Conservation (phyloP, 2,329 filamentous ascomycete species). For the Colletotrichum kahawae region DNA sequence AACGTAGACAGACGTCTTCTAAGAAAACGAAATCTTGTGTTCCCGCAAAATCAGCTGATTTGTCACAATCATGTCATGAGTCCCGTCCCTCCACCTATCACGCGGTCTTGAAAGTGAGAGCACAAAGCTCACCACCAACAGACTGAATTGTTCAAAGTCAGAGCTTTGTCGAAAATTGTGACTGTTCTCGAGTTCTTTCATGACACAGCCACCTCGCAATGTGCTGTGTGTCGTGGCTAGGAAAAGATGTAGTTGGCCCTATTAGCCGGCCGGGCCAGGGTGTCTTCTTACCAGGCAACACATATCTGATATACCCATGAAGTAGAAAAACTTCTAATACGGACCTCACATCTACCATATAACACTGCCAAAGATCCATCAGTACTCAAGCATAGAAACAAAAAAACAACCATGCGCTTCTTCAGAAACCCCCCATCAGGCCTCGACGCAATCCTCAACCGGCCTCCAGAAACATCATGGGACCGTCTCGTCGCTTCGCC, state of each 20-base stretch:
- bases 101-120: not conserved
- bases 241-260: not conserved
- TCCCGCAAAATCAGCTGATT: not conserved
- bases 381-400: not conserved
- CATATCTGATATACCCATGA: not conserved
- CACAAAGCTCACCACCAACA: not conserved
- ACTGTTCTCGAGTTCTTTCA: not conserved
- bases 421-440: not conserved
- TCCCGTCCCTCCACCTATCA: not conserved
- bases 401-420: not conserved
- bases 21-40: not conserved
- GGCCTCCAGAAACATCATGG: not conserved
- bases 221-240: not conserved
- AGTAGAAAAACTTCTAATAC: not conserved
- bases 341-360: not conserved
- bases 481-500: not conserved
- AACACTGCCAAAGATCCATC: no score
- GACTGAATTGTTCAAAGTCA: not conserved
- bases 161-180: not conserved
- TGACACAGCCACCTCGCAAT: not conserved
- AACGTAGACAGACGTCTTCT: not conserved
- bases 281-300: not conserved
- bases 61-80: slow-evolving; percentile 5
- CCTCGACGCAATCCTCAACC: not conserved
- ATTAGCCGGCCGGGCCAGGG: not conserved